phyloP scores from a whole-genome alignment of 768 basidiomycete genomes.

The Leccinum variicolor region DNA sequence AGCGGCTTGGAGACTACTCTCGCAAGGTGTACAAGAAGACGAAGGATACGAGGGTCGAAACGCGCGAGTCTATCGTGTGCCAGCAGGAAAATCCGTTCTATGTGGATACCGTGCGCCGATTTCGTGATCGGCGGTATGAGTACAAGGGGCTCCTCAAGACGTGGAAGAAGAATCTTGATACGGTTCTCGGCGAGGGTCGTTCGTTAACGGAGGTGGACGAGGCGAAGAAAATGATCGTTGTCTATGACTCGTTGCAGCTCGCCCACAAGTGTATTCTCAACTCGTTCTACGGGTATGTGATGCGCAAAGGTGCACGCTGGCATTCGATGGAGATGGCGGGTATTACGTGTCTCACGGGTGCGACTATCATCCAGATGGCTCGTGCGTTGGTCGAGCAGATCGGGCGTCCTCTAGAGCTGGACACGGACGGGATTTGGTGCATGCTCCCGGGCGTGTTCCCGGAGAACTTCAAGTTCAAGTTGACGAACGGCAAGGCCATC shows the following conservation, averaged over 20 bases:
- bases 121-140: conserved; percentile 96
- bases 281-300: conserved; percentile 99
- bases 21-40: conserved; percentile 98
- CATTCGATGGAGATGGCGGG: conserved; percentile 99
- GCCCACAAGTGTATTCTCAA: conserved; percentile 99
- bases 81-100: conserved; percentile 99
- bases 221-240: conserved; percentile 97
- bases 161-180: conserved; percentile 98
- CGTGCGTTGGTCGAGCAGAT: conserved; percentile 96
- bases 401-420: conserved; percentile 93
- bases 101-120: conserved; percentile 94
- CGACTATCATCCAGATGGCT: conserved; percentile 98
- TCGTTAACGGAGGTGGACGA: conserved; percentile 88
- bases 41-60: conserved; percentile 95
- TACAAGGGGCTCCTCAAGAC: conserved; percentile 99
- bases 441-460: conserved; percentile 99
- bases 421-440: conserved; percentile 99
- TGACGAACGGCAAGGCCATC: conserved; percentile 82
- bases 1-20: conserved; percentile 97
- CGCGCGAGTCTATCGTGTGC: conserved; percentile 91
- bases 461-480: conserved; percentile 95
- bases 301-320: conserved; percentile 99
- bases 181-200: conserved; percentile 58
- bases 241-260: conserved; percentile 97
- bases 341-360: conserved; percentile 96